Evolutionary conservation across 129 eudicot species (phyloP), one percentile per base, ranked within the genome.

Genomic region (Flaveria brownii): DNA sequence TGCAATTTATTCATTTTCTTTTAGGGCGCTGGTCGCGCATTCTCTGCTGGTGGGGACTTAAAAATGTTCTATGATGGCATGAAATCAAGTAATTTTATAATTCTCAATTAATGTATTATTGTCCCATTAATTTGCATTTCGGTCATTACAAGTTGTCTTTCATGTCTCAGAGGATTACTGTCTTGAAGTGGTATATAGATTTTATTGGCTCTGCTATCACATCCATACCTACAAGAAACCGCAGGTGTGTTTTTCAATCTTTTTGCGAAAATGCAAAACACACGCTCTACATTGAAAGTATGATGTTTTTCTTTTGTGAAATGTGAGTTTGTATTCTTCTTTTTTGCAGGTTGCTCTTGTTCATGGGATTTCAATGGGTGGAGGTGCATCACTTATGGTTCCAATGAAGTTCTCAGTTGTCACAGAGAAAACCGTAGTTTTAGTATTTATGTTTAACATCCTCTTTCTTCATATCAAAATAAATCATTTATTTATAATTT

Each of bases 201-300:
- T 91, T 96, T 95, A 95, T 60, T 95, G 99, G 99, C 99, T 95
- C 43, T 87, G 95, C 79, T 86, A 89, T 75, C 99, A 95, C 90
- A 87, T 89, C 26, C 96, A 87, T 76, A 86, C 97, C 51, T 89
- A 89, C 81, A 91, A 86, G 86, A 95, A 91, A 79, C 88, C 95
- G 6, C 87, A 74, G 94, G 99, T 95, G 68, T 47, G 60, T 54
- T 55, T 55, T 39, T 66, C n/a, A 5, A 25, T 25, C 66, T 60
- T 60, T 25, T 23, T 26, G 17, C 14, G 14, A 26, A 61, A 61
- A 20, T 56, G 62, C 62, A 72, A 43, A 30, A 45, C 57, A 39
- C 17, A 2, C 16, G 6, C 56, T 2, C 23, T 25, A 49, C 14
- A 25, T 46, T 70, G 23, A 14, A 72, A 36, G 49, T 20, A 72